Conservation (phyloP, 441 rosid genomes). For the Brassica hybrid region DNA sequence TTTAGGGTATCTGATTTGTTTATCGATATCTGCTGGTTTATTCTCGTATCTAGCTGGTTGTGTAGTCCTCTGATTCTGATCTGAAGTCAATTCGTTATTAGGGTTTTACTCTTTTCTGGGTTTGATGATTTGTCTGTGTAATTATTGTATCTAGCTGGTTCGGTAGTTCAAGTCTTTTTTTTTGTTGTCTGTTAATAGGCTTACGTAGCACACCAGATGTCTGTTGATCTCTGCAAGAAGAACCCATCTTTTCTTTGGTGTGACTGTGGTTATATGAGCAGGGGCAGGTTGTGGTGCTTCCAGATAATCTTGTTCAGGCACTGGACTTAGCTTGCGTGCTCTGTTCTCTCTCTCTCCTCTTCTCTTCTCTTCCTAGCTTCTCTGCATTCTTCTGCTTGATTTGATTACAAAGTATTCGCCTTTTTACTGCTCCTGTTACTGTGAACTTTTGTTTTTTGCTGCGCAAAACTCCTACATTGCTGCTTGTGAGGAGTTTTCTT, state of each 20-base stretch:
- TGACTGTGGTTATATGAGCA: slow-evolving; percentile 67
- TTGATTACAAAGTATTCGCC: not conserved
- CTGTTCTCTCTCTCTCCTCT: slow-evolving; percentile 1
- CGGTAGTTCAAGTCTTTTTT: slow-evolving; percentile 16
- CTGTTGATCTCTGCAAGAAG: slow-evolving; percentile 61
- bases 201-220: slow-evolving; percentile 63
- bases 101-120: not conserved
- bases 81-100: no score
- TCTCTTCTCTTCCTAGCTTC: slow-evolving; percentile 39
- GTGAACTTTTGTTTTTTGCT: slow-evolving; percentile 3
- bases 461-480: slow-evolving; percentile 3
- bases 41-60: no score
- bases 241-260: slow-evolving; percentile 51
- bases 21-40: no score
- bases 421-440: slow-evolving; percentile 25
- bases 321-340: slow-evolving; percentile 63
- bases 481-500: not conserved
- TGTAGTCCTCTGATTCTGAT: not conserved
- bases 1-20: no score
- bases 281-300: slow-evolving; percentile 68
- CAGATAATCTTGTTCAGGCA: slow-evolving; percentile 62
- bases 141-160: slow-evolving; percentile 27
- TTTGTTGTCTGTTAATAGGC: slow-evolving; percentile 51
- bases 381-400: not conserved
- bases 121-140: not conserved